Percentiles rank a stretch among this genome's conserved stretches.
Evolutionary conservation across 2,329 filamentous ascomycete genomes (phyloP).

Genomic region (Gliomastix tumulicola): DNA sequence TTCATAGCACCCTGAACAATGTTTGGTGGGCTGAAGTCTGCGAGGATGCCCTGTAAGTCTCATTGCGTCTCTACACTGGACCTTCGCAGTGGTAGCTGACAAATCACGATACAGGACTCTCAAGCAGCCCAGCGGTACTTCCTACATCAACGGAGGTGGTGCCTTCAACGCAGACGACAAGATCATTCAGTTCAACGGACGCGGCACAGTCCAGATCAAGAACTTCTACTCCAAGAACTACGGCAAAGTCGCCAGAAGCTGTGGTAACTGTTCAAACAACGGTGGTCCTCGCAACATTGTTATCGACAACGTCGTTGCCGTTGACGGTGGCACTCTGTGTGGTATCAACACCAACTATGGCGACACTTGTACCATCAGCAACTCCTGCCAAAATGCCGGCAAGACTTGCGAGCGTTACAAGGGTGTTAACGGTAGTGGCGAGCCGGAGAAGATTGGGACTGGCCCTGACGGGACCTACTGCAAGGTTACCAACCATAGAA

Average conservation of each 20-base stretch:
- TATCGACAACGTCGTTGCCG: conserved; percentile 17
- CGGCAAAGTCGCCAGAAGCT: conserved; percentile 40
- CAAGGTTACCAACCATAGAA: too few species aligned
- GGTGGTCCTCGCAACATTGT: conserved; percentile 16
- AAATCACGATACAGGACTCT: too few species aligned
- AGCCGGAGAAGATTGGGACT: conserved; percentile 26
- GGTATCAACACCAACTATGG: conserved; percentile 28
- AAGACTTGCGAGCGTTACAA: conserved; percentile 14
- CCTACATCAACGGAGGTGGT: conserved; percentile 34
- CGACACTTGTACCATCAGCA: conserved; percentile 11
- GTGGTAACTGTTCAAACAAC: conserved; percentile 34
- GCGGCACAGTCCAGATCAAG: conserved; percentile 27
- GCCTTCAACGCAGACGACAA: conserved; percentile 36
- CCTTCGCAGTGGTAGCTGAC: too few species aligned
- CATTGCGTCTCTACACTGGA: too few species aligned
- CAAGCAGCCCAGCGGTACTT: conserved; percentile 24
- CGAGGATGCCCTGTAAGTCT: conserved; percentile 25
- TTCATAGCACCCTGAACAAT: conserved; percentile 29
- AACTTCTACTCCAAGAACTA: conserved; percentile 35
- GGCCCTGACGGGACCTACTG: conserved; percentile 22
- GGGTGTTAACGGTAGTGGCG: conserved; percentile 24
- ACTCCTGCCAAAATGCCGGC: conserved; percentile 6
- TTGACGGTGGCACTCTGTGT: conserved; percentile 26
- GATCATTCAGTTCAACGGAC: conserved; percentile 37
- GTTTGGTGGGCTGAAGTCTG: conserved; percentile 32